Base-by-base conservation (phyloP, 2,329 filamentous ascomycete genomes). In the Fusarium lyarnte region DNA sequence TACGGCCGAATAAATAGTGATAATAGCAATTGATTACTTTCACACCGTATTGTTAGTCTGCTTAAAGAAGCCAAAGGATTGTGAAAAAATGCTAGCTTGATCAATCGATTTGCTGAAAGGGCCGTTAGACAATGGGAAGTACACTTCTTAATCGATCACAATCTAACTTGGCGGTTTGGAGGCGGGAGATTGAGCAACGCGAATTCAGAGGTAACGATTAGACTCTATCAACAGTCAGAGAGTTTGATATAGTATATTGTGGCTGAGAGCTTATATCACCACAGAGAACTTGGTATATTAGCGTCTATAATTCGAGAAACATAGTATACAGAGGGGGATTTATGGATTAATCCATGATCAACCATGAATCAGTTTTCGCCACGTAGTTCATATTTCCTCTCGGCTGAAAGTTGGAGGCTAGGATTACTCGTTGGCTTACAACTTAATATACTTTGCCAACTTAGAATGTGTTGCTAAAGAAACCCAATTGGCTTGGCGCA, bases 381-480 rank as follows among this genome's bases (percentile, higher is more conserved):
- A 49, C 16, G 1, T 23, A 7, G 7, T 2, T 13, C 9, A 2
- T 1, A 2, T 49, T 49, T 33, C 16, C 11, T 13, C 16, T 10
- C 0, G 17, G 10, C 27, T 17, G 21, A 3, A 13, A 6, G 2
- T 13, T 3, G 7, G 11, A 35, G 16, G 16, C 42, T 19, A 2
- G 1, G 17, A 43, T 43, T 16, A 49, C 1, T 5, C 21, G 11
- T 31, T 7, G 19, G 3, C 13, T 12, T 29, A 1, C 2, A 29
- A n/a, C 27, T 29, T 29, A n/a, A 13, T 14, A 2, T 31, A 17
- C 10, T 13, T 47, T 31, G 21, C 2, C 10, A 10, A 47, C 5
- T 17, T 31, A 17, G 10, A 12, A 0, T 16, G 10, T 3, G 3
- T 1, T 31, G 14, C 9, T 0, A 4, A 23, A 7, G 8, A 2